phyloP scores from a whole-genome alignment of 768 basidiomycete genomes.

The Suillus placidus region DNA sequence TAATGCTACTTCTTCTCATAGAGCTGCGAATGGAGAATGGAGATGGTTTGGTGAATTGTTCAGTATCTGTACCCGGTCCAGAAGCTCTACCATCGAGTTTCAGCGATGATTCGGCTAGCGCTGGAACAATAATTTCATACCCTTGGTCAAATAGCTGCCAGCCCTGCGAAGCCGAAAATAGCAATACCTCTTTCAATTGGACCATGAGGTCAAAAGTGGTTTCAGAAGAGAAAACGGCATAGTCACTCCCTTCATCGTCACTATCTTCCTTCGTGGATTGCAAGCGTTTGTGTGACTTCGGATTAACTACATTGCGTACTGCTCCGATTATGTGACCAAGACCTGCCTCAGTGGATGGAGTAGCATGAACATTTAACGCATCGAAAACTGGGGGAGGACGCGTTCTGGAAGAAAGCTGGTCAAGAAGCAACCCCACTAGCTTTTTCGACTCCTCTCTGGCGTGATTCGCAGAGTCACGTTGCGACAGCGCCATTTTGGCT shows the following conservation, averaged over 20 bases:
- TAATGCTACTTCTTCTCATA: constrained; percentile 40
- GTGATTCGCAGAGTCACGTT: constrained; percentile 34
- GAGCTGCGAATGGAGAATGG: constrained; percentile 44
- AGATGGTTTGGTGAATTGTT: constrained; percentile 27
- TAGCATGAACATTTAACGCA: constrained; percentile 32
- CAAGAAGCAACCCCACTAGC: constrained; percentile 64
- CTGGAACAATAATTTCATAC: constrained; percentile 27
- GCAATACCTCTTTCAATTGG: constrained; percentile 62
- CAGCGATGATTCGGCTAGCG: background rate
- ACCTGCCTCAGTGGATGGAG: constrained; percentile 33
- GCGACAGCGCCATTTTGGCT: constrained; percentile 23
- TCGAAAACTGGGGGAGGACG: constrained; percentile 58
- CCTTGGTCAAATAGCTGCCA: constrained; percentile 68
- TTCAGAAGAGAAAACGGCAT: constrained; percentile 60
- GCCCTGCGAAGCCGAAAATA: constrained; percentile 54
- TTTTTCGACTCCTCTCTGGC: constrained; percentile 68
- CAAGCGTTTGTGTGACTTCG: constrained; percentile 24
- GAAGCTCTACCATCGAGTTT: constrained; percentile 5
- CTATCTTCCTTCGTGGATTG: constrained; percentile 17
- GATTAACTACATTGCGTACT: constrained; percentile 47
- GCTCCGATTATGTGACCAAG: constrained; percentile 48
- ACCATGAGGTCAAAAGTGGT: constrained; percentile 63
- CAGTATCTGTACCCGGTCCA: background rate
- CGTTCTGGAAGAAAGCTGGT: constrained; percentile 59
- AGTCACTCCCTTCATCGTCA: constrained; percentile 43